Conservation (phyloP, 108 stramenopile species). For the Schizochytrium sp. region DNA sequence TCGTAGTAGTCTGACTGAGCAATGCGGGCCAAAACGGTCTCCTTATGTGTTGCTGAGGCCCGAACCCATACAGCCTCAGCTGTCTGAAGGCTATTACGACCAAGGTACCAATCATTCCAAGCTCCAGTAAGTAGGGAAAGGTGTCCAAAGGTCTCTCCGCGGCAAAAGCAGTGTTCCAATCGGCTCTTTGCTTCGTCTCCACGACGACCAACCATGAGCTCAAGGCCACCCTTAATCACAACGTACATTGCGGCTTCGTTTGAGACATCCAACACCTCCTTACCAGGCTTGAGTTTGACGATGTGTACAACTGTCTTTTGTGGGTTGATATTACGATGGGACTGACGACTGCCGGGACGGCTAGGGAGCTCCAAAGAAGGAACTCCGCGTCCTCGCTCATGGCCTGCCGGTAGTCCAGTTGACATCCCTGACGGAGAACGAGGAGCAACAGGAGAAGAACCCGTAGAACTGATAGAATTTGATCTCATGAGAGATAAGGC, state of each 20-base stretch:
- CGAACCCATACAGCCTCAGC: slow-evolving; percentile 4
- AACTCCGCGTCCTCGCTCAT: not conserved
- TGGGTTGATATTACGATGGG: not conserved
- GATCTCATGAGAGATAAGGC: not conserved
- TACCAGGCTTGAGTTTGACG: not conserved
- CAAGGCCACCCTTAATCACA: slow-evolving; percentile 20
- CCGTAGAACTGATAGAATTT: not conserved
- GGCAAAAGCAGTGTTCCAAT: not conserved
- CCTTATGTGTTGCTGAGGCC: not conserved
- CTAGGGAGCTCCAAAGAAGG: not conserved
- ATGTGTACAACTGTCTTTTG: not conserved
- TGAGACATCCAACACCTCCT: not conserved
- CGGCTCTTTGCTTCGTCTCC: not conserved
- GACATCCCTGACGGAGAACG: not conserved
- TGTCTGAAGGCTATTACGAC: not conserved
- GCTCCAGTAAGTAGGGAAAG: slow-evolving; percentile 51
- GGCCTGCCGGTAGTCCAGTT: not conserved
- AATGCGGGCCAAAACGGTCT: slow-evolving; percentile 1
- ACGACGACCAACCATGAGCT: not conserved
- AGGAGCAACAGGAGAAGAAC: not conserved
- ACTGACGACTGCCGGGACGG: not conserved
- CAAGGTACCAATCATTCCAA: slow-evolving; percentile 47
- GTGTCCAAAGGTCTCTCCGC: slow-evolving; percentile 39
- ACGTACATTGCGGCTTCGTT: slow-evolving; percentile 41
- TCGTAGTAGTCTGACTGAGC: slow-evolving; percentile 38